A percentile compares a stretch with the other conserved stretches of the same genome.
Evolutionary conservation across 371 early-diverging fungal species (phyloP).

Genomic region (Thermomucor indicae-seudaticae): DNA sequence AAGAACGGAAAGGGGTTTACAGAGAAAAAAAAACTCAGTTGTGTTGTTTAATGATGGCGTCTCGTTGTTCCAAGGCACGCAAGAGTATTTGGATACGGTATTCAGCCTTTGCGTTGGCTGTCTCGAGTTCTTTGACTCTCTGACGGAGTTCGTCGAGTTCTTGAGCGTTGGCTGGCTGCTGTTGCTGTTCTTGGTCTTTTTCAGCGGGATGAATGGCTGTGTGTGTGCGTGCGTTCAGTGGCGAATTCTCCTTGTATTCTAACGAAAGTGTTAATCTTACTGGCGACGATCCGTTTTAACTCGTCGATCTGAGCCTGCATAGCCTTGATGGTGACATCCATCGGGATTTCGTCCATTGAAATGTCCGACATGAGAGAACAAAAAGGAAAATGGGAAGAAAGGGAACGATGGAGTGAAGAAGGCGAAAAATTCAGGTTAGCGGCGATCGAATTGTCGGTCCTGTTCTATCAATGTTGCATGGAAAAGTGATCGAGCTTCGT

Average conservation of each 20-base stretch:
- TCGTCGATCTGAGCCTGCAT: conserved; percentile 32
- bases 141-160: conserved; percentile 15
- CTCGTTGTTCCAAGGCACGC: conserved; percentile 28
- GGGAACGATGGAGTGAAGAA: neutral
- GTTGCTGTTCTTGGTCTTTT: neutral
- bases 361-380: neutral
- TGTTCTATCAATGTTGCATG: no score
- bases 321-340: conserved; percentile 26
- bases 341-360: conserved; percentile 19
- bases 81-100: conserved; percentile 35
- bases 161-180: neutral
- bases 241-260: no score
- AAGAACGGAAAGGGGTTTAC: no score
- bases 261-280: conserved; percentile 6
- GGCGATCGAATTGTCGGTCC: no score
- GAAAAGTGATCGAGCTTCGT: no score
- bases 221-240: no score
- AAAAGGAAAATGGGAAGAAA: neutral
- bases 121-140: conserved; percentile 19
- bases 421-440: no score
- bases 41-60: no score
- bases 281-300: conserved; percentile 15
- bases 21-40: no score
- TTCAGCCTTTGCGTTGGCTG: conserved; percentile 32
- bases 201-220: neutral